These are phyloP conservation scores for Phallus indusiatus DNA, from an alignment of 768 basidiomycete genomes.

Conservation along the genomic window DNA sequence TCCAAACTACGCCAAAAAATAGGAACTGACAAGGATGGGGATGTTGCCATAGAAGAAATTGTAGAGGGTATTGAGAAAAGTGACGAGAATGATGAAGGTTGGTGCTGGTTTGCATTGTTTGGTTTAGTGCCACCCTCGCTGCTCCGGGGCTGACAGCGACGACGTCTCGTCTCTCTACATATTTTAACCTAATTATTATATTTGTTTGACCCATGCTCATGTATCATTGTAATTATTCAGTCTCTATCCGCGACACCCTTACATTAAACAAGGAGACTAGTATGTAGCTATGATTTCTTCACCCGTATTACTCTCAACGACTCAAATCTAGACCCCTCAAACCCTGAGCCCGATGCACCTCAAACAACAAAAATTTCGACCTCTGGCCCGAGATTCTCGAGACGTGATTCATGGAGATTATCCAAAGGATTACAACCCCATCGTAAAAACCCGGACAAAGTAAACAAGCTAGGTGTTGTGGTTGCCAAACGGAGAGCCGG, in stretches of 20 bases:
- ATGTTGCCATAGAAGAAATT: conserved; percentile 14
- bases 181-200: background rate
- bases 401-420: conserved; percentile 73
- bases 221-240: conserved; percentile 7
- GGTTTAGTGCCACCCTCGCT: conserved; percentile 33
- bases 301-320: background rate
- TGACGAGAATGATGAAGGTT: conserved; percentile 43
- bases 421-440: conserved; percentile 64
- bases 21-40: conserved; percentile 28
- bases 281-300: background rate
- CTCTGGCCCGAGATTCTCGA: conserved; percentile 66
- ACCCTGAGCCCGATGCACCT: background rate
- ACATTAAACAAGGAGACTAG: background rate
- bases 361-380: conserved; percentile 52
- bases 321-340: background rate
- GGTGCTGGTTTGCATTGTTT: conserved; percentile 46
- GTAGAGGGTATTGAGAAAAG: conserved; percentile 26
- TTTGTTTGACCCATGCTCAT: background rate
- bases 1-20: conserved; percentile 47
- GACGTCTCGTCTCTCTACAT: background rate
- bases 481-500: conserved; percentile 60
- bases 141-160: background rate
- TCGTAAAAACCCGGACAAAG: conserved; percentile 35
- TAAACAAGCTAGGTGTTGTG: conserved; percentile 59
- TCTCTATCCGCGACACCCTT: conserved; percentile 14